Conservation (phyloP, 805 yeast species). For the Spencermartinsiella europaea region DNA sequence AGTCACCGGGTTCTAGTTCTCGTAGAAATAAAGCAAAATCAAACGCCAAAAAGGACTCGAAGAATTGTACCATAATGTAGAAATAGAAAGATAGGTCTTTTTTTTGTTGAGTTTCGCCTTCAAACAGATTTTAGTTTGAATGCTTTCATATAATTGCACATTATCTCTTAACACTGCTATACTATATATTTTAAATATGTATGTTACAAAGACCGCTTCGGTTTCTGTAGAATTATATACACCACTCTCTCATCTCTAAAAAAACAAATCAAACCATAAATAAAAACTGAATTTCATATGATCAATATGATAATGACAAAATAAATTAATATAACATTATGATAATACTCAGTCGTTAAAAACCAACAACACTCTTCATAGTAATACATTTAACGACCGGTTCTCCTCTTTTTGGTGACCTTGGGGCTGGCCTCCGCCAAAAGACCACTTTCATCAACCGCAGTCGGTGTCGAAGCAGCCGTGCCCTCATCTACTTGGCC, state of each 20-base stretch:
- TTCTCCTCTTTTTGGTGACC: not conserved
- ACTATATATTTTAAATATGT: too few relatives aligned
- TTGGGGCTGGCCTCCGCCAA: not conserved
- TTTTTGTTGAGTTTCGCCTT: too few relatives aligned
- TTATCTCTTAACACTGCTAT: too few relatives aligned
- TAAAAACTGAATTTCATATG: not conserved
- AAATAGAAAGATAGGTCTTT: too few relatives aligned
- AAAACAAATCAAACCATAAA: not conserved
- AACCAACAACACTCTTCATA: too few relatives aligned
- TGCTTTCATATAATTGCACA: too few relatives aligned
- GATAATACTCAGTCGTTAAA: not conserved
- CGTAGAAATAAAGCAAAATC: too few relatives aligned
- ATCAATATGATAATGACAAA: not conserved
- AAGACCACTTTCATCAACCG: not conserved
- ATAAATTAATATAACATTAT: not conserved
- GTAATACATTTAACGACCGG: too few relatives aligned
- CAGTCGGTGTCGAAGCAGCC: not conserved
- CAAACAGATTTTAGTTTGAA: too few relatives aligned
- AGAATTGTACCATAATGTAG: constrained; percentile 16
- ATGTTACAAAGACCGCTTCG: too few relatives aligned
- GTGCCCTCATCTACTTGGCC: not conserved
- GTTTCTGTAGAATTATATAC: too few relatives aligned
- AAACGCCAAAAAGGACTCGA: constrained; percentile 6
- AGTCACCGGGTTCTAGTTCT: too few relatives aligned
- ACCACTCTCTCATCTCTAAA: not conserved